Evolutionary conservation across 257 asterid species (phyloP).

Genomic region (Haberlea rhodopensis): DNA sequence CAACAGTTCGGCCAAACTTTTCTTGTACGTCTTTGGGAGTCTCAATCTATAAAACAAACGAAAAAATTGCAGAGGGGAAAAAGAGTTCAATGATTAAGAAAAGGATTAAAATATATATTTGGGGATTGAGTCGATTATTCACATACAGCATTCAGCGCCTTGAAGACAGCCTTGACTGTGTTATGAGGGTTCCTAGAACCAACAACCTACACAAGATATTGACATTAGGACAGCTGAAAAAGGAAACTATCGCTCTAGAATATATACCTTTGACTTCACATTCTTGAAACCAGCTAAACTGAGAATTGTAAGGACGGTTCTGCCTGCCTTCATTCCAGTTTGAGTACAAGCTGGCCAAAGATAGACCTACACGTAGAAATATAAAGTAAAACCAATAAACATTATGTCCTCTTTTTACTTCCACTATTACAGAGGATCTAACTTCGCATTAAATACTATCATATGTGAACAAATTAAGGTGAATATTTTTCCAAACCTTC

Average conservation of each 20-base stretch:
- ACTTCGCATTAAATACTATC: not conserved
- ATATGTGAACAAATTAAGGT: conserved; percentile 12
- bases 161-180: conserved; percentile 88
- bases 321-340: conserved; percentile 93
- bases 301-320: conserved; percentile 73
- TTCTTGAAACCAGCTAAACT: conserved; percentile 88
- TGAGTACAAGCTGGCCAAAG: conserved; percentile 90
- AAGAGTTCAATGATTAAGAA: conserved; percentile 13
- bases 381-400: conserved; percentile 21
- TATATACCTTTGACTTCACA: conserved; percentile 81
- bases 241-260: not conserved
- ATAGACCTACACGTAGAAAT: conserved; percentile 52
- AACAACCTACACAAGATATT: conserved; percentile 51
- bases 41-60: conserved; percentile 52
- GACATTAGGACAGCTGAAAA: conserved; percentile 27
- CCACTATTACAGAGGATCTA: not conserved
- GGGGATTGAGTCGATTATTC: conserved; percentile 15
- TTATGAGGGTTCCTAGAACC: conserved; percentile 95
- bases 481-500: conserved; percentile 48
- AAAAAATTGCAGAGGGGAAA: conserved; percentile 9
- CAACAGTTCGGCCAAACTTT: conserved; percentile 88
- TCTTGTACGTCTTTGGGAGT: conserved; percentile 88
- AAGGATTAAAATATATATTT: not conserved
- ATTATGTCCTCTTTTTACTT: not conserved
- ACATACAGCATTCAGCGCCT: conserved; percentile 86